These are phyloP conservation scores for Chrysosporium keratinophilum DNA, from an alignment of 2,329 filamentous ascomycete genomes.

Conservation along the genomic window DNA sequence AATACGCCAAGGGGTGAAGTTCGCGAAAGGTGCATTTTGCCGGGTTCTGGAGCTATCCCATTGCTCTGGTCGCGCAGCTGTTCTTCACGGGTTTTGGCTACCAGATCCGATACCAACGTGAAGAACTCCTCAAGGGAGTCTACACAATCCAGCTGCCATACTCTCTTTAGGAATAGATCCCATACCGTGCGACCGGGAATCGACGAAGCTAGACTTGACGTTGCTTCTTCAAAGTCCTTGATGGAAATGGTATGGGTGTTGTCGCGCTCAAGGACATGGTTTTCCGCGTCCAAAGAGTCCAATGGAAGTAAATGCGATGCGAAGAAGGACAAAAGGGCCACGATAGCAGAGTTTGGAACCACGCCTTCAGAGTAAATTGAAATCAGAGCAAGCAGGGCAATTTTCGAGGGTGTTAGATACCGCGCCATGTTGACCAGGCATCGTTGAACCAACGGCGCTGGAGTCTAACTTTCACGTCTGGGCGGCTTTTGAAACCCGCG, in stretches of 20 bases:
- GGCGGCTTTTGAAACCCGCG: background rate
- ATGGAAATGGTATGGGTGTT: constrained; percentile 31
- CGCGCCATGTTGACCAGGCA: constrained; percentile 53
- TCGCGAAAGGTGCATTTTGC: constrained; percentile 53
- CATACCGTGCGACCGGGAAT: constrained; percentile 73
- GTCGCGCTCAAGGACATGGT: constrained; percentile 15
- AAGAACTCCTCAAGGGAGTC: constrained; percentile 74
- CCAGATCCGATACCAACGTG: constrained; percentile 45
- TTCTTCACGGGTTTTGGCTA: constrained; percentile 55
- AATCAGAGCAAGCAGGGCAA: constrained; percentile 69
- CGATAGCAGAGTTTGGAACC: constrained; percentile 58
- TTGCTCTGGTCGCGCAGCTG: constrained; percentile 46
- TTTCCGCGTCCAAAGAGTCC: constrained; percentile 11
- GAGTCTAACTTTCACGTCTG: background rate
- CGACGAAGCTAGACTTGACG: constrained; percentile 38
- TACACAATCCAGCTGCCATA: constrained; percentile 77
- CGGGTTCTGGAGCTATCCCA: constrained; percentile 40
- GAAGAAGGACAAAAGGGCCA: constrained; percentile 69
- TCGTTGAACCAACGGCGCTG: background rate
- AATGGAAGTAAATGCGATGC: constrained; percentile 54
- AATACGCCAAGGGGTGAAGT: constrained; percentile 75
- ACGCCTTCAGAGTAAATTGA: constrained; percentile 67
- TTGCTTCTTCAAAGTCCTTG: constrained; percentile 39
- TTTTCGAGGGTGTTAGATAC: constrained; percentile 79
- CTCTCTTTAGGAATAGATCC: constrained; percentile 67